A percentile compares a stretch with the other conserved stretches of the same genome.
These are phyloP conservation scores for Sporothrix mexicana DNA, from an alignment of 2,329 filamentous ascomycete genomes.

Conservation along the genomic window DNA sequence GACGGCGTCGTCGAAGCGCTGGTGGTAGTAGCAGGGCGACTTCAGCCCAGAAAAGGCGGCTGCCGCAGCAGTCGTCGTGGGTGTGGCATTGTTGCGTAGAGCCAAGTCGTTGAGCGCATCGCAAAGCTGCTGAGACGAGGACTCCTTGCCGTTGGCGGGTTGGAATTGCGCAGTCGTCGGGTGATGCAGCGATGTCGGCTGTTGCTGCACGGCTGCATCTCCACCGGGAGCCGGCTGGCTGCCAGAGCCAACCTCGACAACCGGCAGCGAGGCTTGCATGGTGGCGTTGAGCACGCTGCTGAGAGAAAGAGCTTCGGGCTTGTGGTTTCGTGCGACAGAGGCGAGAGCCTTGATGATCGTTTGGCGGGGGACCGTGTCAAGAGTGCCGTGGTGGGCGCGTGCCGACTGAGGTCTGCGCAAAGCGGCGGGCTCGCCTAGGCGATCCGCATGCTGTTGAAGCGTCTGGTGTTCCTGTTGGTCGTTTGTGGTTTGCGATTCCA, in stretches of 20 bases:
- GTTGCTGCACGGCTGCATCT: conserved; percentile 40
- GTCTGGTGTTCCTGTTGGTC: conserved; percentile 42
- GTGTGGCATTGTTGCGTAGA: conserved; percentile 47
- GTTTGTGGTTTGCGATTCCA: conserved; percentile 45
- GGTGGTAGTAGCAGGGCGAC: conserved; percentile 97
- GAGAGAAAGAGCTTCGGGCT: conserved; percentile 68
- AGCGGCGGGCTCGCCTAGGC: conserved; percentile 29
- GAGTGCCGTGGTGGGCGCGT: conserved; percentile 51
- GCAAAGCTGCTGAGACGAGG: conserved; percentile 66
- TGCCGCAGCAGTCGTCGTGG: conserved; percentile 45
- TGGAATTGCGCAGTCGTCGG: conserved; percentile 8
- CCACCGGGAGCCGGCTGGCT: conserved; percentile 34
- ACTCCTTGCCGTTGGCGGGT: conserved; percentile 14
- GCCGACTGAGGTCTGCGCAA: conserved; percentile 35
- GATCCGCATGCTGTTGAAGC: conserved; percentile 30
- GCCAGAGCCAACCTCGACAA: conserved; percentile 42
- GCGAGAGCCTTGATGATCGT: conserved; percentile 83
- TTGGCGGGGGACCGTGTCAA: conserved; percentile 74
- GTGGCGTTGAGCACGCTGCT: conserved; percentile 62
- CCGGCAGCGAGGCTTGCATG: conserved; percentile 26
- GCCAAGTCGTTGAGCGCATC: conserved; percentile 63
- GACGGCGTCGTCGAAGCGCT: conserved; percentile 93
- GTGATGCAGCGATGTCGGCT: conserved; percentile 14
- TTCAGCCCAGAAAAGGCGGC: conserved; percentile 71
- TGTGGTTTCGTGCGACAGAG: conserved; percentile 66